A percentile compares a stretch with the other conserved stretches of the same genome.
Conservation (phyloP, 2,329 filamentous ascomycete species). For the Fusarium sp. region DNA sequence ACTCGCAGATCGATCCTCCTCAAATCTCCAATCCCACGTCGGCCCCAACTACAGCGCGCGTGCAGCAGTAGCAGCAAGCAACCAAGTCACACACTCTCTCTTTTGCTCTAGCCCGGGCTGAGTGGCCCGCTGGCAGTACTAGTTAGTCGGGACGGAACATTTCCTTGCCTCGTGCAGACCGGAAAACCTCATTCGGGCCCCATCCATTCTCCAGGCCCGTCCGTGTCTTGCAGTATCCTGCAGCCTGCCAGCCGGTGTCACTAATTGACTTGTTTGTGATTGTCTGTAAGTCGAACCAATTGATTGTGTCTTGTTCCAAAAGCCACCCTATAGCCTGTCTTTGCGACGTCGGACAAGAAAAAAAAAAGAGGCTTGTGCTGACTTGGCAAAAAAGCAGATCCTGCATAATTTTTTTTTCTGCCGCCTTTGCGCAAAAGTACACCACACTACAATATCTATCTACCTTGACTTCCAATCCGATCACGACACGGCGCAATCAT, state of each 20-base stretch:
- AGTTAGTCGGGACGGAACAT: slow-evolving; percentile 20
- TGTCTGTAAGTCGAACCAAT: slow-evolving; percentile 15
- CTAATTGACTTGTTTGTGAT: slow-evolving; percentile 5
- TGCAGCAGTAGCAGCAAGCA: not conserved
- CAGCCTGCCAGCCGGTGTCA: slow-evolving; percentile 1
- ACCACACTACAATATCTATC: not conserved
- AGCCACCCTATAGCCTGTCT: slow-evolving; percentile 10
- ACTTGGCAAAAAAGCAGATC: slow-evolving; percentile 17
- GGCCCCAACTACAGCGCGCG: slow-evolving; percentile 12
- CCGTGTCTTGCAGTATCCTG: slow-evolving; percentile 7
- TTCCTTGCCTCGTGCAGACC: slow-evolving; percentile 5
- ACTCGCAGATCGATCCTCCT: slow-evolving; percentile 27
- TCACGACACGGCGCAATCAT: slow-evolving; percentile 18
- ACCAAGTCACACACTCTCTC: not conserved
- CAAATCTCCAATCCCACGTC: slow-evolving; percentile 11
- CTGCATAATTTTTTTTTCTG: slow-evolving; percentile 8
- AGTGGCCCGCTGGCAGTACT: not conserved
- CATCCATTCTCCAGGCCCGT: slow-evolving; percentile 10
- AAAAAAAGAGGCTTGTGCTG: slow-evolving; percentile 11
- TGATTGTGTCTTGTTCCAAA: slow-evolving; percentile 17
- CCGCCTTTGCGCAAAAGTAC: not conserved
- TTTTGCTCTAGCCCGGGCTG: not conserved
- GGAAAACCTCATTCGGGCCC: slow-evolving; percentile 23
- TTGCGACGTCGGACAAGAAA: slow-evolving; percentile 10
- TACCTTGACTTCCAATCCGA: not conserved